A percentile compares a stretch with the other conserved stretches of the same genome.
Conservation (phyloP, 2,329 filamentous ascomycete genomes). For the Hypoxylon sp. region DNA sequence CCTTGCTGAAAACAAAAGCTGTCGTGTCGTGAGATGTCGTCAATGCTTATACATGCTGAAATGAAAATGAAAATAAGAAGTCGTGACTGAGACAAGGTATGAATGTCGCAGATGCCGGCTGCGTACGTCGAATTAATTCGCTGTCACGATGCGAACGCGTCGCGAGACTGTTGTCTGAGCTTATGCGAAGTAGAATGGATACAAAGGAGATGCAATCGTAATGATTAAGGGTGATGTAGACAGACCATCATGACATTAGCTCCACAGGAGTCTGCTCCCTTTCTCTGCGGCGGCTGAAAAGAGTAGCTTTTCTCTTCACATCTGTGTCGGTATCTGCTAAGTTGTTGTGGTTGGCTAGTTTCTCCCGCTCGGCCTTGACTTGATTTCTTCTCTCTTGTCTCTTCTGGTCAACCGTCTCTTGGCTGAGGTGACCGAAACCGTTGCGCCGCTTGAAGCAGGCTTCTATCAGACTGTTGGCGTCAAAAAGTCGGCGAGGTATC, state of each 20-base stretch:
- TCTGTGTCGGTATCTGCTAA: constrained; percentile 55
- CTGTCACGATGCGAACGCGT: constrained; percentile 6
- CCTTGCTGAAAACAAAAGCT: constrained; percentile 32
- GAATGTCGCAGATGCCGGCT: constrained; percentile 39
- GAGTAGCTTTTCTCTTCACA: constrained; percentile 60
- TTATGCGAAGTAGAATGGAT: constrained; percentile 16
- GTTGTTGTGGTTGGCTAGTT: constrained; percentile 49
- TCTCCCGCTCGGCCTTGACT: constrained; percentile 63
- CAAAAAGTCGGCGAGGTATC: constrained; percentile 83
- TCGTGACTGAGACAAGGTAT: constrained; percentile 19
- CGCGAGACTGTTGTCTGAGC: constrained; percentile 14
- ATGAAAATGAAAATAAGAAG: constrained; percentile 23
- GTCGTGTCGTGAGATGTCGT: constrained; percentile 41
- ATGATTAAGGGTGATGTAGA: constrained; percentile 1
- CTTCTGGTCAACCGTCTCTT: constrained; percentile 84
- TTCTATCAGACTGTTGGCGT: constrained; percentile 86
- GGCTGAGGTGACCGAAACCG: constrained; percentile 84
- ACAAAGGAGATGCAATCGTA: constrained; percentile 21
- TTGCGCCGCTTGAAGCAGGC: constrained; percentile 85
- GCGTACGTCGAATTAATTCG: constrained; percentile 21
- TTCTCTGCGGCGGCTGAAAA: constrained; percentile 63
- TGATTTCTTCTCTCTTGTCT: constrained; percentile 75
- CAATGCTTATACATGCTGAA: constrained; percentile 39
- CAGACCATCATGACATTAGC: constrained; percentile 2
- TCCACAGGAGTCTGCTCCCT: constrained; percentile 49